A percentile compares a stretch with the other conserved stretches of the same genome.
These are phyloP conservation scores for Coemansia sp. DNA, from an alignment of 192 early-diverging fungal species.

Conservation along the genomic window DNA sequence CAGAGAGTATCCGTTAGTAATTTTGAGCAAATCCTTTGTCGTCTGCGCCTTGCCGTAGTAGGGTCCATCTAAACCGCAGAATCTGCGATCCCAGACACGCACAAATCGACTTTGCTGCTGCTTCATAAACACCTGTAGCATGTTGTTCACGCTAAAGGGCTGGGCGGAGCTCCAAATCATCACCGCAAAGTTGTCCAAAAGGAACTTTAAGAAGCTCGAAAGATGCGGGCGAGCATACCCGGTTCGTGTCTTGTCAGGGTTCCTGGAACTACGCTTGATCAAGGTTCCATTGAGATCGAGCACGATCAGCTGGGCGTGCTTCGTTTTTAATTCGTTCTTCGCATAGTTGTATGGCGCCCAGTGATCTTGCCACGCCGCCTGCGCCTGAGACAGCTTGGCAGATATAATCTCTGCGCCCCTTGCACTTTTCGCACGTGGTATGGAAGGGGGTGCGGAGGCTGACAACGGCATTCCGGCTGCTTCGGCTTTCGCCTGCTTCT, in stretches of 20 bases:
- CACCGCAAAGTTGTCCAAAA: slow-evolving; percentile 60
- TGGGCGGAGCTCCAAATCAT: slow-evolving; percentile 76
- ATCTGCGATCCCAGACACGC: slow-evolving; percentile 62
- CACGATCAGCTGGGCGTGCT: slow-evolving; percentile 56
- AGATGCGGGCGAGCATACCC: slow-evolving; percentile 55
- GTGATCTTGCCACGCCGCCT: slow-evolving; percentile 17
- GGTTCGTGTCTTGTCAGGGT: not conserved
- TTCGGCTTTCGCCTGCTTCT: not conserved
- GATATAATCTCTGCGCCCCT: not conserved
- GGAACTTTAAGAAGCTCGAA: slow-evolving; percentile 56
- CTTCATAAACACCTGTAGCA: slow-evolving; percentile 54
- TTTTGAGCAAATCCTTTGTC: slow-evolving; percentile 62
- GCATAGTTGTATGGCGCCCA: slow-evolving; percentile 15
- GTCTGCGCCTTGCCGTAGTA: slow-evolving; percentile 54
- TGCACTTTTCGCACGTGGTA: not conserved
- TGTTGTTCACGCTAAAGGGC: slow-evolving; percentile 54
- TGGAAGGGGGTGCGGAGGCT: not conserved
- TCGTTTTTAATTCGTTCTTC: slow-evolving; percentile 23
- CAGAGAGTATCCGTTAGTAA: slow-evolving; percentile 53
- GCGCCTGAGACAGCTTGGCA: slow-evolving; percentile 1
- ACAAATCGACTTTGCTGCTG: slow-evolving; percentile 32
- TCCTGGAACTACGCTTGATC: slow-evolving; percentile 43
- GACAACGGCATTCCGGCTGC: not conserved
- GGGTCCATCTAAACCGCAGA: slow-evolving; percentile 35
- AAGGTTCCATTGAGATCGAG: slow-evolving; percentile 74